Base-by-base conservation (phyloP, 768 basidiomycete species). In the Pholiota conissans region DNA sequence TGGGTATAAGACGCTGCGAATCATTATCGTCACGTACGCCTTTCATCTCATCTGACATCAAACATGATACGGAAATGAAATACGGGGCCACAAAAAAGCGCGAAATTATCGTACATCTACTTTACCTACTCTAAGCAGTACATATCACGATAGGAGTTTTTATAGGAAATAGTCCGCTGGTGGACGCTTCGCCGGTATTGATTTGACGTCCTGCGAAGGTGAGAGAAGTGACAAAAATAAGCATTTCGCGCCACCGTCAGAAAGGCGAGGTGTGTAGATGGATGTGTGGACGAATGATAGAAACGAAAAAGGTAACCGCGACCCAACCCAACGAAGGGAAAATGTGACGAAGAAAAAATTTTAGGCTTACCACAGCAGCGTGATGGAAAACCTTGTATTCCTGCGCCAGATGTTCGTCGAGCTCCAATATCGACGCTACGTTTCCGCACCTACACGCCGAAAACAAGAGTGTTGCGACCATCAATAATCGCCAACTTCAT, bases 371-470 rank as follows among this genome's bases (percentile, higher is more conserved):
- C 71, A 91, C 81, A 1, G 93, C 86, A 5, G 96, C 96, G 66
- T 93, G 91, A 39, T 85, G 81, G 73, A 99, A 98, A 16, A 96
- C 94, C 68, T 95, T 96, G 76, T 98, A 99, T 71, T 95, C 92
- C 70, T 97, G 95, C 26, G 85, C 85, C 28, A 98, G 82, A 65
- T 94, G 82, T 65, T 98, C 97, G 71, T 98, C 95, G 51, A 99
- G 79, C 69, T 96, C 90, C 16, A 98, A 79, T 65, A 98, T 95
- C 27, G 93, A 94, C 29, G 95, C 95, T 22, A 96, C 91, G 71
- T 98, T 97, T 16, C 96, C 96, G 70, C 96, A 98, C 61, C 94
- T 95, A 56, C 42, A 60, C 26, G 22, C 34, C 37, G 29, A 26
- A 49, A 49, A 14, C 3, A 13, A 28, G 47, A 48, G 18, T 48